Base-by-base conservation (phyloP, 139 green algal species). In the Mychonastes homosphaera region DNA sequence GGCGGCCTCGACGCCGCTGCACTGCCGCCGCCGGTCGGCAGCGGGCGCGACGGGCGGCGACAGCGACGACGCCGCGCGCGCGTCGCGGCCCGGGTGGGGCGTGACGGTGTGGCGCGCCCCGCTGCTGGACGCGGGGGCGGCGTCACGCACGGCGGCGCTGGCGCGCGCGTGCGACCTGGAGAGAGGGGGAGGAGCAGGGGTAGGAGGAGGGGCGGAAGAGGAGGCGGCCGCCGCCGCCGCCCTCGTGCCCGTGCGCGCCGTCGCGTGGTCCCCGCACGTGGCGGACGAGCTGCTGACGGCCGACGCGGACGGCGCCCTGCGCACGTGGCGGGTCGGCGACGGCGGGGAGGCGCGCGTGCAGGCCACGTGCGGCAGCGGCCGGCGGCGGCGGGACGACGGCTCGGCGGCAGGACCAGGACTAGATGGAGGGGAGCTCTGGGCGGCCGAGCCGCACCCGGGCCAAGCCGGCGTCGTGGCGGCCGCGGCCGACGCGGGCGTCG, bases 371-470 rank as follows among this genome's bases (percentile, higher is more conserved):
- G 18, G 44, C 28, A 23, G 13, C 44, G 21, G 28, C 21, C 44
- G 28, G 44, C 15, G 10, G 2, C 19, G 39, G 18, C 18, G 18
- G 19, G 18, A 47, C 19, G 39, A 56, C 19, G 2, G 29, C 6
- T 21, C 28, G 27, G 5, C 10, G 7, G 15, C 48, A 56, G 48
- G 16, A 56, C 15, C 46, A 53, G 46, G 6, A 26, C 6, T 26
- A 34, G n/a, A 26, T 65, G 35, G 27, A 44, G 8, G 26, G 38
- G 8, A 80, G 54, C 59, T 91, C 24, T 82, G 72, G 67, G 62
- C 55, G 15, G 82, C 70, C 18, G 52, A 58, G 1, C 78, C 79
- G 58, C 78, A 88, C 57, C 75, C 71, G 0, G 54, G 64, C 9
- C 61, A 87, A 46, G 40, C 72, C 12, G 60, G 46, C 34, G 45